Evolutionary conservation across 1,284 basidiomycete species (phyloP).

Genomic region (Retiboletus flavoniger): DNA sequence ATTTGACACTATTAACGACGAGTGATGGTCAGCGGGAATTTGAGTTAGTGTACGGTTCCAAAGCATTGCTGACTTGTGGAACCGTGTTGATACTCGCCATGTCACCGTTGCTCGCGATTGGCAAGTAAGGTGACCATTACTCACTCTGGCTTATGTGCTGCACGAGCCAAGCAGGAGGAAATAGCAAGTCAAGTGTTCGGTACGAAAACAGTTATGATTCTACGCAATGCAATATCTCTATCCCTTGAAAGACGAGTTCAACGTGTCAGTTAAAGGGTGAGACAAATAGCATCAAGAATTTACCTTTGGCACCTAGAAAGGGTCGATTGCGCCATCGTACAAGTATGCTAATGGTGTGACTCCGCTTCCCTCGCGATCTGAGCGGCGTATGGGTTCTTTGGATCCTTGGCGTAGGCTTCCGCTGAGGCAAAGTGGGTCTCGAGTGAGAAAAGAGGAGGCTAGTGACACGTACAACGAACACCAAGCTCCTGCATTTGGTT

Average conservation of each 20-base stretch:
- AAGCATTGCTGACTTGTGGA: neutral
- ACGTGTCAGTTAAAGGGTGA: neutral
- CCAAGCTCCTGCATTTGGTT: conserved; percentile 60
- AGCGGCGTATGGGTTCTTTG: conserved; percentile 77
- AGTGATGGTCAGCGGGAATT: neutral
- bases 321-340: neutral
- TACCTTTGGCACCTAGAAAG: conserved; percentile 14
- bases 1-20: neutral
- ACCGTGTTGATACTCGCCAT: neutral
- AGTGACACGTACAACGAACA: conserved; percentile 61
- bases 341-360: conserved; percentile 30
- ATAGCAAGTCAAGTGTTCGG: neutral
- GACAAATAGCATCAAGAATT: neutral
- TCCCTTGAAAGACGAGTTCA: neutral
- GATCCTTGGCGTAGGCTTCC: conserved; percentile 64
- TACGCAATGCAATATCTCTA: conserved; percentile 22
- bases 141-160: neutral
- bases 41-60: neutral
- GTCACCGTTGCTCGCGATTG: neutral
- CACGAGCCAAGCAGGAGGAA: neutral
- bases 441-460: neutral
- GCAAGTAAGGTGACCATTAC: neutral
- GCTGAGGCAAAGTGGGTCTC: conserved; percentile 41
- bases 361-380: conserved; percentile 55
- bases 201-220: conserved; percentile 16